Evolutionary conservation across 345 rosid species (phyloP).

Genomic region (Citrus australasica): DNA sequence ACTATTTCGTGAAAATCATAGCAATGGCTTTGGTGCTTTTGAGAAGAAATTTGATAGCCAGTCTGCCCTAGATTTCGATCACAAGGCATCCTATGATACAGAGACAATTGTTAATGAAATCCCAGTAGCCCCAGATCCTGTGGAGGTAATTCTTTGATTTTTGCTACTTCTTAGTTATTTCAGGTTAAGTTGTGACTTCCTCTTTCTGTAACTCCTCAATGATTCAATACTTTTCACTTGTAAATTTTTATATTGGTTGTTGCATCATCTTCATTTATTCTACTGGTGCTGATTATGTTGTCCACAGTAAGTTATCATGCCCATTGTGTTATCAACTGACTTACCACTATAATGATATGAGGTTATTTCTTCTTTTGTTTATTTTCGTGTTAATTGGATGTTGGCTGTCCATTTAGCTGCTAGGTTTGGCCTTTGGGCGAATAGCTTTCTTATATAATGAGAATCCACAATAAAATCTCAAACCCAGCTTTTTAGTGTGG

Average conservation of each 20-base stretch:
- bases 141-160: slow-evolving; percentile 57
- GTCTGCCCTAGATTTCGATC: slow-evolving; percentile 36
- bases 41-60: slow-evolving; percentile 53
- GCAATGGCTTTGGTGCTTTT: slow-evolving; percentile 52
- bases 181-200: background rate
- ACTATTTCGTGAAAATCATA: slow-evolving; percentile 61
- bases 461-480: background rate
- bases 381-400: background rate
- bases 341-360: background rate
- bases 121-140: slow-evolving; percentile 69
- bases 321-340: background rate
- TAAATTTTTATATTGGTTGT: background rate
- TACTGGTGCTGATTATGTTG: background rate
- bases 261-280: background rate
- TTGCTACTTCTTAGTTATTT: background rate
- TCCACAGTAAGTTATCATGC: background rate
- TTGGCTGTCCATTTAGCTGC: background rate
- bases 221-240: background rate
- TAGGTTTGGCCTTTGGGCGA: slow-evolving; percentile 1
- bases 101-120: slow-evolving; percentile 39
- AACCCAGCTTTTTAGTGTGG: background rate
- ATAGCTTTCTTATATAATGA: background rate
- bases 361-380: background rate
- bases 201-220: background rate
- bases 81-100: slow-evolving; percentile 32